Evolutionary conservation across 805 yeast species (phyloP).

Genomic region (Candida palmyrensis): DNA sequence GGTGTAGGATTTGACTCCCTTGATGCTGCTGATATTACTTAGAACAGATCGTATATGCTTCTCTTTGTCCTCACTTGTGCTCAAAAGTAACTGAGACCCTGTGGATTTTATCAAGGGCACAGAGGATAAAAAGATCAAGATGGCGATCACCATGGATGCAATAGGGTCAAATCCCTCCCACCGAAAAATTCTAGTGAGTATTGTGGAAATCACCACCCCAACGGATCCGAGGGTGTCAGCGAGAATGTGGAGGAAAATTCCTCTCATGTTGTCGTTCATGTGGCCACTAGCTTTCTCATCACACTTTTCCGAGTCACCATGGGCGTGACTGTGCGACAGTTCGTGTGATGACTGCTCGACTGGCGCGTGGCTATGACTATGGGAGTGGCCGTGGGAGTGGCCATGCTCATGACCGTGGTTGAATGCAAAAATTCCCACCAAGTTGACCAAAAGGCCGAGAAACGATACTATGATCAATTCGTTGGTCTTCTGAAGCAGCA

Average conservation of each 20-base stretch:
- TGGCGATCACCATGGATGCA: conserved; percentile 83
- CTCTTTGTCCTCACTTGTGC: conserved; percentile 57
- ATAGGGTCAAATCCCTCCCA: conserved; percentile 88
- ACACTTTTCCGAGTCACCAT: conserved; percentile 21
- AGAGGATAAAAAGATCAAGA: conserved; percentile 74
- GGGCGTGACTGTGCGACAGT: conserved; percentile 30
- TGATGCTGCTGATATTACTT: conserved; percentile 60
- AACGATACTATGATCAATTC: conserved; percentile 82
- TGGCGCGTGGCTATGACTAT: conserved; percentile 43
- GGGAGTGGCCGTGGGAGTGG: conserved; percentile 28
- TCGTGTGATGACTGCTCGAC: too few relatives aligned
- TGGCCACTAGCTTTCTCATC: conserved; percentile 15
- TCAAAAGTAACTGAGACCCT: conserved; percentile 64
- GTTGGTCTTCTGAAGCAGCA: conserved; percentile 68
- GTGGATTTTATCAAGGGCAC: conserved; percentile 81
- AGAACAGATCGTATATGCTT: conserved; percentile 57
- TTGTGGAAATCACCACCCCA: conserved; percentile 90
- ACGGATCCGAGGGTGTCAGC: conserved; percentile 97
- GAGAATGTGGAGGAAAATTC: conserved; percentile 85
- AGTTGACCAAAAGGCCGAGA: conserved; percentile 79
- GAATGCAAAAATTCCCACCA: conserved; percentile 92
- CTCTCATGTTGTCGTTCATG: conserved; percentile 74
- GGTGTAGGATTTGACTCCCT: conserved; percentile 81
- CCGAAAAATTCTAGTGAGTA: conserved; percentile 59
- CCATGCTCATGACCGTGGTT: conserved; percentile 70